Conservation (phyloP, 2,329 filamentous ascomycete species). For the Trichoderma sp. region DNA sequence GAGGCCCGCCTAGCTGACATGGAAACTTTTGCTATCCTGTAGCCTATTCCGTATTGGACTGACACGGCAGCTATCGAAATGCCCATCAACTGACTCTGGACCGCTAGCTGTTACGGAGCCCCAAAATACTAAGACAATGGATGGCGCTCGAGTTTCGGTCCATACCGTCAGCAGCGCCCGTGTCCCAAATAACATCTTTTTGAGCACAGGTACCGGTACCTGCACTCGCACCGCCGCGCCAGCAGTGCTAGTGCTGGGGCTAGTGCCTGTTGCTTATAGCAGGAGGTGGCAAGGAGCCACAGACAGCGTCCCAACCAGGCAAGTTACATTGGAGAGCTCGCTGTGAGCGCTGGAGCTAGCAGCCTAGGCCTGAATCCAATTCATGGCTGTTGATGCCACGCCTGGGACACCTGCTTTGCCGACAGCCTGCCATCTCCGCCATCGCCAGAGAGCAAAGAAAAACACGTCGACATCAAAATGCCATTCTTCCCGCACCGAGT, state of each 20-base stretch:
- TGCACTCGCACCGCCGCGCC: not conserved
- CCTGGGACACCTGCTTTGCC: too few species aligned
- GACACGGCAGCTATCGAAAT: not conserved
- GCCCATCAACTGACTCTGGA: not conserved
- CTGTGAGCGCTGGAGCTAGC: not conserved
- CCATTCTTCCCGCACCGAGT: not conserved
- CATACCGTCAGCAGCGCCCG: conserved; percentile 23
- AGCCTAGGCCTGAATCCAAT: not conserved
- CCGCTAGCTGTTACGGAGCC: not conserved
- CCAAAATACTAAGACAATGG: not conserved
- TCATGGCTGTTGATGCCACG: not conserved
- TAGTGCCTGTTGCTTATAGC: not conserved
- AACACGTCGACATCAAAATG: not conserved
- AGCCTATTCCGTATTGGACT: not conserved
- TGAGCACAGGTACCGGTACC: not conserved
- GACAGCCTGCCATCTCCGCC: too few species aligned
- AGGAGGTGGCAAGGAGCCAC: not conserved
- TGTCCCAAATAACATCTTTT: not conserved
- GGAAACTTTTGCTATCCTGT: not conserved
- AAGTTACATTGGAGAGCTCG: conserved; percentile 4
- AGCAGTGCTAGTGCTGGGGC: not conserved
- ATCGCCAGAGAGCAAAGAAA: not conserved
- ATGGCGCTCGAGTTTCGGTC: conserved; percentile 23
- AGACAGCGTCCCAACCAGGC: conserved; percentile 3
- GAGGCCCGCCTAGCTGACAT: not conserved